A percentile compares a stretch with the other conserved stretches of the same genome.
These are phyloP conservation scores for Knufia fluminis DNA, from an alignment of 2,329 filamentous ascomycete species.

Conservation along the genomic window DNA sequence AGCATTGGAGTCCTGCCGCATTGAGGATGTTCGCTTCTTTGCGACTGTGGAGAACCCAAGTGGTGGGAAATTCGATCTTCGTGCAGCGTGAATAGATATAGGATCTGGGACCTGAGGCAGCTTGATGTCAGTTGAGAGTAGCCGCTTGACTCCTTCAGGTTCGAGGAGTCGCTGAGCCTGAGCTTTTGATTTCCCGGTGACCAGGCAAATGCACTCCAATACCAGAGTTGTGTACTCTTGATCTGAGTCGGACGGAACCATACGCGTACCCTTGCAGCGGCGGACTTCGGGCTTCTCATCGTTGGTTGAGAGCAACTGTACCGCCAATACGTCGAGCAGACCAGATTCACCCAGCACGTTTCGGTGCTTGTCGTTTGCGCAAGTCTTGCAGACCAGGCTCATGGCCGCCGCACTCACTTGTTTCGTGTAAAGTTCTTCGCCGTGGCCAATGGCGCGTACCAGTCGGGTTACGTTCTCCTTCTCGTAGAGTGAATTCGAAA, in stretches of 20 bases:
- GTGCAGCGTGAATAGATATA: constrained; percentile 24
- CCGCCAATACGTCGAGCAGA: constrained; percentile 68
- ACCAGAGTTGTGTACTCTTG: constrained; percentile 52
- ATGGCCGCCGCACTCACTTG: constrained; percentile 27
- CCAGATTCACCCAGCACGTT: constrained; percentile 61
- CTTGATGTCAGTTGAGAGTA: constrained; percentile 44
- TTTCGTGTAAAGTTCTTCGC: constrained; percentile 35
- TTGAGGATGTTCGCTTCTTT: constrained; percentile 29
- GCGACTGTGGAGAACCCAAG: constrained; percentile 36
- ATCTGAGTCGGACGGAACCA: background rate
- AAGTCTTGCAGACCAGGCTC: constrained; percentile 52
- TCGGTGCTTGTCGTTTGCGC: constrained; percentile 61
- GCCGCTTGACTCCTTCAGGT: constrained; percentile 50
- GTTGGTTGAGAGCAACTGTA: constrained; percentile 55
- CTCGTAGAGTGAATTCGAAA: constrained; percentile 59
- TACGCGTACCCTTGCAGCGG: background rate
- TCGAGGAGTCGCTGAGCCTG: constrained; percentile 63
- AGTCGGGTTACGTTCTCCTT: constrained; percentile 46
- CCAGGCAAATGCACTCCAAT: constrained; percentile 65
- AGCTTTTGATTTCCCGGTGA: constrained; percentile 70
- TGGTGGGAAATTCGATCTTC: constrained; percentile 45
- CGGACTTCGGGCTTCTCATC: background rate
- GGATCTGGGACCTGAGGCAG: constrained; percentile 43
- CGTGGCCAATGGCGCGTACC: constrained; percentile 42
- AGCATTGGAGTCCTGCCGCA: constrained; percentile 22